These are phyloP conservation scores for Euryodendron excelsum DNA, from an alignment of 148 eudicot species.

Conservation along the genomic window DNA sequence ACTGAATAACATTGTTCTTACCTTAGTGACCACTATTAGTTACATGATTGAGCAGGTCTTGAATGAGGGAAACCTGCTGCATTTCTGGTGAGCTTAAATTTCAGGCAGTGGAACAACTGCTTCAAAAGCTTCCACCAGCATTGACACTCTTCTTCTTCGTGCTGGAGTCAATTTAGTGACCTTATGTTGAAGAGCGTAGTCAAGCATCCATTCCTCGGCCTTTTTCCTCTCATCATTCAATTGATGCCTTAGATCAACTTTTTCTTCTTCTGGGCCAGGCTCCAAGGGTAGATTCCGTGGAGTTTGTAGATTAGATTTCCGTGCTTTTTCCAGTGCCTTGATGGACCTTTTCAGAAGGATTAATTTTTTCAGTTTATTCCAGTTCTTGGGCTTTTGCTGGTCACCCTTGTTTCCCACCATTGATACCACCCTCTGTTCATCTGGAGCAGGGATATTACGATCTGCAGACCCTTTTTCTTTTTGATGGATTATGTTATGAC, in stretches of 20 bases:
- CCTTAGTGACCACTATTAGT: not conserved
- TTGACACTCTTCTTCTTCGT: constrained; percentile 49
- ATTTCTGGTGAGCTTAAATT: constrained; percentile 19
- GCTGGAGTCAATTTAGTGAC: constrained; percentile 51
- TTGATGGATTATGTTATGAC: not conserved
- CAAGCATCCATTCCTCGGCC: constrained; percentile 88
- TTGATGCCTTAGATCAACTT: constrained; percentile 39
- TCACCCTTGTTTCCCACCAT: constrained; percentile 7
- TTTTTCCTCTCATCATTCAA: constrained; percentile 50
- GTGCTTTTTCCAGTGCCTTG: constrained; percentile 66
- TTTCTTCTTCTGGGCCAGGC: constrained; percentile 33
- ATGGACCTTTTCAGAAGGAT: constrained; percentile 66
- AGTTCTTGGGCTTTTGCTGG: constrained; percentile 35
- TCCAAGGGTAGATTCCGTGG: constrained; percentile 19
- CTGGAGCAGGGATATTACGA: constrained; percentile 8
- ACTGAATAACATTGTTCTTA: not conserved
- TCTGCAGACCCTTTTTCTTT: constrained; percentile 14
- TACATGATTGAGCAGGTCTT: not conserved
- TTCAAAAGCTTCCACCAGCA: constrained; percentile 66
- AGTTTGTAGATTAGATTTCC: constrained; percentile 34
- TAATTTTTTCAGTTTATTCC: constrained; percentile 58
- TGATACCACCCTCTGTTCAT: constrained; percentile 20
- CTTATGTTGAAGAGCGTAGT: constrained; percentile 75
- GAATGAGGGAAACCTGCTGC: constrained; percentile 7
- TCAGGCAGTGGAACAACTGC: constrained; percentile 65